Evolutionary conservation across 2,329 filamentous ascomycete species (phyloP), one percentile per base, ranked within the genome.

Genomic region (Neofusicoccum ribis): DNA sequence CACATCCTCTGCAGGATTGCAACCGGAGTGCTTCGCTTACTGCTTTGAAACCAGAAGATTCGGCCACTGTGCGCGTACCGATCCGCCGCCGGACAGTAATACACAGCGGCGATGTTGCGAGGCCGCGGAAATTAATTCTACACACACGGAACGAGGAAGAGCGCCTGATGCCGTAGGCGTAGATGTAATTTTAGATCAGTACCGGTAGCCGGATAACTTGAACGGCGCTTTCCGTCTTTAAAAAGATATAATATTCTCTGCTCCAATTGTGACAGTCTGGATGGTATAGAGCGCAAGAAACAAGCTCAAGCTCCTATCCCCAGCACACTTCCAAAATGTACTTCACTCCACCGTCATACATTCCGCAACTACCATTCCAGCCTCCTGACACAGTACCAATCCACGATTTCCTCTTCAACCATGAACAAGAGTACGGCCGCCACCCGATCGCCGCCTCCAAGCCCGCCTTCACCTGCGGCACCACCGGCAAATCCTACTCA

Each of bases 331-430:
- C 20, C 46, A n/a, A 49, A n/a, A 49, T 49, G 46, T 27, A 49
- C 27, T 49, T 49, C 27, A 31, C 46, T 31, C 46, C 46, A 20
- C 46, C 46, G 23, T 49, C 46, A 27, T 49, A 49, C 20, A 49
- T 49, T 9, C 46, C 46, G 8, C 17, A 27, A 49, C 17, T 49
- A 27, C 46, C 46, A 27, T 27, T 49, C 8, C 46, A 49, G 17
- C 46, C 46, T 27, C 46, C 46, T 2, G 46, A 49, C 12, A 23
- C 46, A 49, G 20, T 49, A 11, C 46, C 46, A 5, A 80, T 83
- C 8, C 83, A 86, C 62, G 37, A 37, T 3, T 54, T 37, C 51
- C 37, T 60, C 56, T 46, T 60, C 23, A 20, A 20, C 20, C 23
- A 60, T 41, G 56, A n/a, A 20, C 11, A 36, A 3, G 12, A 41